Base-by-base conservation (phyloP, 805 yeast species). In the Candida pini region DNA sequence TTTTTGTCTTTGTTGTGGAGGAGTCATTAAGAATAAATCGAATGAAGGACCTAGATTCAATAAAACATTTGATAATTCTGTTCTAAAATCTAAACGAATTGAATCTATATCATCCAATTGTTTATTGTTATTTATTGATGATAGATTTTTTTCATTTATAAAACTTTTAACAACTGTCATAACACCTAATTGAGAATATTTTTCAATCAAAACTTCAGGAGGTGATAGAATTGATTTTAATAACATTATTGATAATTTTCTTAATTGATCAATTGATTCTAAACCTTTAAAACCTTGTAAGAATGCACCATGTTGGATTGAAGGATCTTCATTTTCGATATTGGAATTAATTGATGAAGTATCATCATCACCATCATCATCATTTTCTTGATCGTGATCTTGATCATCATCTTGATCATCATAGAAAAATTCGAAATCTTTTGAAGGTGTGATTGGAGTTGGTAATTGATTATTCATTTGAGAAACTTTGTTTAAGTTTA, bases 151-250 rank as follows among this genome's bases (percentile, higher is more conserved):
- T 27, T 54, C 57, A 10, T 51, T 26, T 26, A 60, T 41, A 31
- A 58, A 62, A 27, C 48, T 53, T 20, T 52, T 49, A 19, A 62
- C 51, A 14, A 71, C 76, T 13, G 67, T 68, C n/a, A 71, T 63
- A 9, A 74, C 81, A 1, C 81, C 81, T 32, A 72, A 49, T 20
- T 60, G 62, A 24, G 70, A 62, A 45, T 73, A 70, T 49, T 75
- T 75, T 36, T 69, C 71, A 20, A 65, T 51, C 22, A 75, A 54
- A 12, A 73, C 76, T 37, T 74, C 80, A 2, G 78, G 68, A 17
- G 73, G 69, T 38, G 62, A 57, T 32, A 63, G 48, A 26, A 73
- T 56, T 22, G 68, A 68, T 33, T 60, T 58, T 28, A 68, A 54
- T 36, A 75, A 56, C 59, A 68, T 58, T 18, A 70, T 41, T 7